These are phyloP conservation scores for Sugiyamaella floridensis DNA, from an alignment of 805 yeast species.

Conservation along the genomic window DNA sequence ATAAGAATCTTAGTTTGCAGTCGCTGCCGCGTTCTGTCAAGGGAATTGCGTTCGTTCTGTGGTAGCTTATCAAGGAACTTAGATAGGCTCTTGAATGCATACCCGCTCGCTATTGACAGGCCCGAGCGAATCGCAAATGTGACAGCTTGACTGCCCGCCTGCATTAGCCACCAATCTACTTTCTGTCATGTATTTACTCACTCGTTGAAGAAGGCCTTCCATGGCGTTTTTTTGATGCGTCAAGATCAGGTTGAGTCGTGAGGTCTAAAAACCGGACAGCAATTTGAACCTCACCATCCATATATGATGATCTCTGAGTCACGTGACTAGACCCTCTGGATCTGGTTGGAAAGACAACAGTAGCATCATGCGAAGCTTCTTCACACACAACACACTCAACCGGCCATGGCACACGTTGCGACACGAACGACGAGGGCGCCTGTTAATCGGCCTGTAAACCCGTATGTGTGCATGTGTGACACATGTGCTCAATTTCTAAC, in stretches of 20 bases:
- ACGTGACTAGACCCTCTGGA: no score
- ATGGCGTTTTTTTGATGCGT: neutral
- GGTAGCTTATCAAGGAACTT: constrained; percentile 47
- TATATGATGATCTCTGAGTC: no score
- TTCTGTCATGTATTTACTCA: neutral
- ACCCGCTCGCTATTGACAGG: constrained; percentile 64
- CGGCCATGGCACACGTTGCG: no score
- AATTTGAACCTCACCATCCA: no score
- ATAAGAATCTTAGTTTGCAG: constrained; percentile 54
- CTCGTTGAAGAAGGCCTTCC: constrained; percentile 10
- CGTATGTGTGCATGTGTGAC: neutral
- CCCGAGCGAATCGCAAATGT: constrained; percentile 74
- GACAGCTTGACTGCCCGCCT: constrained; percentile 72
- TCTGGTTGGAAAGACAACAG: no score
- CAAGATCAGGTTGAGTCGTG: neutral
- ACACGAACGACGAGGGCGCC: no score
- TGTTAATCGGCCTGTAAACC: no score
- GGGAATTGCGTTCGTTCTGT: constrained; percentile 40
- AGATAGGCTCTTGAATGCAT: constrained; percentile 59
- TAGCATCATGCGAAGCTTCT: no score
- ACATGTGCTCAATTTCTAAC: neutral
- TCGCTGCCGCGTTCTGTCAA: constrained; percentile 39
- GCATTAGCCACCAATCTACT: neutral
- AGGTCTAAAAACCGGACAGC: neutral
- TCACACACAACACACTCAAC: no score